These are phyloP conservation scores for Ophiostoma triangulosporum DNA, from an alignment of 2,329 filamentous ascomycete species.

Conservation along the genomic window DNA sequence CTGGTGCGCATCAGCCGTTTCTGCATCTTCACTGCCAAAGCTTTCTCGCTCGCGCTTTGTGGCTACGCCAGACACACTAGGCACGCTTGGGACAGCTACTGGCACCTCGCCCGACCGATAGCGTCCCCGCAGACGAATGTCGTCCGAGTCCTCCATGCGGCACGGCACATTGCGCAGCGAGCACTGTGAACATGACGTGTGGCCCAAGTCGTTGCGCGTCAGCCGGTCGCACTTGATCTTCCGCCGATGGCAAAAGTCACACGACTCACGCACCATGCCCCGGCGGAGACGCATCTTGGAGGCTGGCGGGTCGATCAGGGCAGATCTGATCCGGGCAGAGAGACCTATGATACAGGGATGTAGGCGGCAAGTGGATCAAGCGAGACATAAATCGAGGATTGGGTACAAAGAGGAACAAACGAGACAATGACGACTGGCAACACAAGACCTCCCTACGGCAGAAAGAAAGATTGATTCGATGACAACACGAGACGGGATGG, in stretches of 20 bases:
- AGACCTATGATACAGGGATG: not conserved
- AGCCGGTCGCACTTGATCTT: constrained; percentile 18
- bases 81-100: not conserved
- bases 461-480: not conserved
- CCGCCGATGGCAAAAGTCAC: constrained; percentile 12
- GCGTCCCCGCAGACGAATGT: constrained; percentile 13
- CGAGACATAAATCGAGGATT: not conserved
- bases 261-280: constrained; percentile 11
- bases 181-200: constrained; percentile 16
- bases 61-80: not conserved
- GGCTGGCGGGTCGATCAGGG: not conserved
- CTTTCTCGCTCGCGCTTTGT: not conserved
- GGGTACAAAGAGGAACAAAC: not conserved
- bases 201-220: constrained; percentile 12
- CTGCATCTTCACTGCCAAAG: not conserved
- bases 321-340: not conserved
- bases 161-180: constrained; percentile 12
- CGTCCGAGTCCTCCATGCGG: constrained; percentile 13
- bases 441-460: not conserved
- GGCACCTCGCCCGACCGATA: not conserved
- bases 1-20: not conserved
- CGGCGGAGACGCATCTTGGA: constrained; percentile 8
- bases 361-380: not conserved
- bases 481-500: not conserved
- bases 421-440: not conserved